A percentile compares a stretch with the other conserved stretches of the same genome.
Conservation (phyloP, 805 yeast genomes). For the Crinitomyces ghanaensis region DNA sequence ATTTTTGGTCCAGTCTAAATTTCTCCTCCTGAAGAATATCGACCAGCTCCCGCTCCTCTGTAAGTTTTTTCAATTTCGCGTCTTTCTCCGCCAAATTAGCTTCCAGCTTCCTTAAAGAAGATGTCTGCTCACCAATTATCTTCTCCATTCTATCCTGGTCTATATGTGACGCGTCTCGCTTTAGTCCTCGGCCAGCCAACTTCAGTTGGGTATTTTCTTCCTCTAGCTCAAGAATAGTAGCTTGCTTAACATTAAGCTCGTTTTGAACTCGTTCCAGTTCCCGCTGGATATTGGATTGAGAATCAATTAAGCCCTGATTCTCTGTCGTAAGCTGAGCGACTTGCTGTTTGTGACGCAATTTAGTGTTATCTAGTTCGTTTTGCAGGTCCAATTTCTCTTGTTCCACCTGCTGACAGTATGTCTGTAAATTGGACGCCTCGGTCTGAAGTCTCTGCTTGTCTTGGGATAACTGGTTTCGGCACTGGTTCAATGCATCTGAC, state of each 20-base stretch:
- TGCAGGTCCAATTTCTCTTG: neutral
- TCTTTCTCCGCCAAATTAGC: constrained; percentile 41
- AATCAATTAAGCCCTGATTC: constrained; percentile 1
- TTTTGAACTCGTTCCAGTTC: constrained; percentile 1
- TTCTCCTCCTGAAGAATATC: constrained; percentile 51
- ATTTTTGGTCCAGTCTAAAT: constrained; percentile 29
- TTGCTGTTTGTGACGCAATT: neutral
- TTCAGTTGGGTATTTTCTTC: constrained; percentile 6
- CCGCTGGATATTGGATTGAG: constrained; percentile 3
- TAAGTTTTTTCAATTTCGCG: constrained; percentile 39
- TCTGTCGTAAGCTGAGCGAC: constrained; percentile 5
- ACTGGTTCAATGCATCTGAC: constrained; percentile 15
- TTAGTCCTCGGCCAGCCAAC: constrained; percentile 1
- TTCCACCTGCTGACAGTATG: too few species aligned
- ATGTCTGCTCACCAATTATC: constrained; percentile 3
- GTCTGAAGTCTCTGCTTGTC: neutral
- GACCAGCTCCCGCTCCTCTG: constrained; percentile 34
- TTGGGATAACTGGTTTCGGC: neutral
- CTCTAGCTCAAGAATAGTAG: constrained; percentile 11
- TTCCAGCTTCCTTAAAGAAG: constrained; percentile 29
- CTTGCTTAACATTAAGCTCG: constrained; percentile 7
- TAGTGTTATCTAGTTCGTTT: too few species aligned
- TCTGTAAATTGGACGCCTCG: too few species aligned
- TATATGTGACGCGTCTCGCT: neutral
- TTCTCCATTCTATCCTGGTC: neutral